Evolutionary conservation across 169 alveolate genomes (phyloP).

Genomic region (Neospora caninum): DNA sequence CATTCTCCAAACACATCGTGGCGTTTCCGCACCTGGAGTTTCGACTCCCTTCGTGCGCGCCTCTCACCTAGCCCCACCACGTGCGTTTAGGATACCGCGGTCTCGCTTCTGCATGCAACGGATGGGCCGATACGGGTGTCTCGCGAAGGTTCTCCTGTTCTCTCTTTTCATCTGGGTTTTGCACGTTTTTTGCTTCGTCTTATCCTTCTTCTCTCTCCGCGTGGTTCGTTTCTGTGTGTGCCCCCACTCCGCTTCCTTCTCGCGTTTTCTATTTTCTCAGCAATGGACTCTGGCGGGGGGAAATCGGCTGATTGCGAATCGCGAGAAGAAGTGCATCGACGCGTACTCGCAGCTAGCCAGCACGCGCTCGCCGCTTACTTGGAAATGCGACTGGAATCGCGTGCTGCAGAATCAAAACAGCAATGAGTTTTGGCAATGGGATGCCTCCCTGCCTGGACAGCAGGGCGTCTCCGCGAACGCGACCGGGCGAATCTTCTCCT

Average conservation of each 20-base stretch:
- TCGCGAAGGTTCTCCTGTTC: too few relatives aligned
- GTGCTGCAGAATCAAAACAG: constrained; percentile 8
- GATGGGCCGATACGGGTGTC: too few relatives aligned
- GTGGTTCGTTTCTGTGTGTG: not conserved
- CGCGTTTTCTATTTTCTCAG: not conserved
- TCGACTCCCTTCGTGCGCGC: too few relatives aligned
- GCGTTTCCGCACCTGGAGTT: too few relatives aligned
- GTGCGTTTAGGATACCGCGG: too few relatives aligned
- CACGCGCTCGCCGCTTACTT: not conserved
- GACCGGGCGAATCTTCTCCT: constrained; percentile 48
- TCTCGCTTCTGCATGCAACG: too few relatives aligned
- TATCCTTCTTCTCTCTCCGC: not conserved
- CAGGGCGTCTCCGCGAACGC: constrained; percentile 15
- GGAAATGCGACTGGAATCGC: constrained; percentile 57
- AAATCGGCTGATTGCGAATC: constrained; percentile 43
- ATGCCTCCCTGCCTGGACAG: not conserved
- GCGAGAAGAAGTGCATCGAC: constrained; percentile 56
- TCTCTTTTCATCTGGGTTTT: too few relatives aligned
- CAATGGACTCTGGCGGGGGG: constrained; percentile 59
- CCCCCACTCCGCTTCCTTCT: too few relatives aligned
- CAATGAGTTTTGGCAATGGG: constrained; percentile 64
- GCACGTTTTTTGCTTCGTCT: too few relatives aligned
- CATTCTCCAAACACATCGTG: too few relatives aligned
- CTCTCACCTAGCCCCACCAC: too few relatives aligned
- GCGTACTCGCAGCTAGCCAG: not conserved